Conservation (phyloP, 169 alveolate species). For the Plasmodium cynomolgi region DNA sequence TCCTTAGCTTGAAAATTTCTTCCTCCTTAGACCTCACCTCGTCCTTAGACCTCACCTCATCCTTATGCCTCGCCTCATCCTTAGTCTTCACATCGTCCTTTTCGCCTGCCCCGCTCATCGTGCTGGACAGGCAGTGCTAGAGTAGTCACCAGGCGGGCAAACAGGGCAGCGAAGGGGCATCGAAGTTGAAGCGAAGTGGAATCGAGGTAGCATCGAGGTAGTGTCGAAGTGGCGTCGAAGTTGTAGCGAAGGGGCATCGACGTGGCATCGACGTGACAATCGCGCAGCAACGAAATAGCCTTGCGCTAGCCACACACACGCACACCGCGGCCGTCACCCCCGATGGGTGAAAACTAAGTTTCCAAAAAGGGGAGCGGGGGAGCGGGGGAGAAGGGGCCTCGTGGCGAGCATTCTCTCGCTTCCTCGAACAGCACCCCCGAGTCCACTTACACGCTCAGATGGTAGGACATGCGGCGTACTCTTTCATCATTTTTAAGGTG, state of each 20-base stretch:
- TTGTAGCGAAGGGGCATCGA: too few relatives aligned
- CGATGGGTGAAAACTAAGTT: not conserved
- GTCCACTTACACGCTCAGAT: not conserved
- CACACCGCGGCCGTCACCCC: not conserved
- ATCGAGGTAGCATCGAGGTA: too few relatives aligned
- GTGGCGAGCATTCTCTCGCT: not conserved
- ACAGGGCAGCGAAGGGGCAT: not conserved
- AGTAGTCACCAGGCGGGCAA: not conserved
- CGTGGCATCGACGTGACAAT: not conserved
- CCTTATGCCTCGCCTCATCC: too few relatives aligned
- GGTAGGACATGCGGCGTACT: not conserved
- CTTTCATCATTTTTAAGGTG: not conserved
- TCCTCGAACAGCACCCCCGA: not conserved
- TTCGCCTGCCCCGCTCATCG: not conserved
- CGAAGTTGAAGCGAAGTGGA: too few relatives aligned
- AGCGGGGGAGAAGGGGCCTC: not conserved
- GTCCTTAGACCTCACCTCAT: too few relatives aligned
- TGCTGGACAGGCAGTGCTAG: not conserved
- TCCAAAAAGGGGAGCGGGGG: not conserved
- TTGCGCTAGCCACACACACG: not conserved
- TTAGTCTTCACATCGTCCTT: not conserved
- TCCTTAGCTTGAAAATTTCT: conserved; percentile 49
- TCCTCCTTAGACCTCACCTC: conserved; percentile 17
- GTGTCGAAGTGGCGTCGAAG: too few relatives aligned
- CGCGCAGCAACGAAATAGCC: not conserved